phyloP scores from a whole-genome alignment of 805 yeast species.

The Yarrowia keelungensis region DNA sequence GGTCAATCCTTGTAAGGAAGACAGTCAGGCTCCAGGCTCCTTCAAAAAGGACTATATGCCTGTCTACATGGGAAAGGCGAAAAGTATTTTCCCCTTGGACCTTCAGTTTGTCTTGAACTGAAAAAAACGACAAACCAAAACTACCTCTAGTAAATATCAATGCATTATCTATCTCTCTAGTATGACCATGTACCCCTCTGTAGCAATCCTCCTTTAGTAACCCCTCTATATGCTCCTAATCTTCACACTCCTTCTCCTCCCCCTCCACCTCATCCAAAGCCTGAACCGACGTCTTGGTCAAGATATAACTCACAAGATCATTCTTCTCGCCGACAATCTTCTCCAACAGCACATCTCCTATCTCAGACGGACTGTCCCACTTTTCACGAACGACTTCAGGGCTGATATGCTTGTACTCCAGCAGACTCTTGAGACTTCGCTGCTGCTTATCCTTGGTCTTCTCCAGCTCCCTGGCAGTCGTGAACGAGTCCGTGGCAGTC shows the following conservation, averaged over 20 bases:
- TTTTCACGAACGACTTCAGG: conserved; percentile 9
- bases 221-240: background rate
- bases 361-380: conserved; percentile 8
- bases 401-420: conserved; percentile 16
- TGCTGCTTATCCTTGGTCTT: conserved; percentile 4
- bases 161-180: background rate
- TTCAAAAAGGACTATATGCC: too few relatives aligned
- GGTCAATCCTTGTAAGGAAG: too few relatives aligned
- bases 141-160: background rate
- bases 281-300: conserved; percentile 10
- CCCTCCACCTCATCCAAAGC: background rate
- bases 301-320: conserved; percentile 13
- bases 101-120: too few relatives aligned
- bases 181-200: too few relatives aligned
- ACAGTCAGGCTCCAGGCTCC: too few relatives aligned
- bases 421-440: conserved; percentile 13
- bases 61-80: too few relatives aligned
- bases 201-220: too few relatives aligned
- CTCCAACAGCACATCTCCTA: conserved; percentile 19
- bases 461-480: conserved; percentile 19
- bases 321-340: conserved; percentile 16
- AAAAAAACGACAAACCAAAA: too few relatives aligned
- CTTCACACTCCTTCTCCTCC: background rate
- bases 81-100: too few relatives aligned
- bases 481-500: conserved; percentile 14